phyloP scores from a whole-genome alignment of 2,329 filamentous ascomycete genomes.

The Myriosclerotinia curreyana region DNA sequence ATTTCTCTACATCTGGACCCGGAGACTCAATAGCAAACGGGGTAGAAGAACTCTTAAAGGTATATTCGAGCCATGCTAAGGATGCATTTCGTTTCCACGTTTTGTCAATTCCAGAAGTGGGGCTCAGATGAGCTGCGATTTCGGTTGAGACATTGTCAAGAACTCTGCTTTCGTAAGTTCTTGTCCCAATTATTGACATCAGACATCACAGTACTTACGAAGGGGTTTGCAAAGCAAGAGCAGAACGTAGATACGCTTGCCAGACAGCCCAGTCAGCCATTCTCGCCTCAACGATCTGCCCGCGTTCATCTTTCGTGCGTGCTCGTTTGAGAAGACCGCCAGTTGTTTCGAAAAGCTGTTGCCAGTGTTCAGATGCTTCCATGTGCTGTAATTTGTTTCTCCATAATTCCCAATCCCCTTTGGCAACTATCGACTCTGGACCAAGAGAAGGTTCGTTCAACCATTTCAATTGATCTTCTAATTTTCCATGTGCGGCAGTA shows the following conservation, averaged over 20 bases:
- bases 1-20: slow-evolving; percentile 9
- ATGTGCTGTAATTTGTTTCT: slow-evolving; percentile 35
- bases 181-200: neutral
- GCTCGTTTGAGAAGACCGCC: slow-evolving; percentile 34
- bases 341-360: slow-evolving; percentile 34
- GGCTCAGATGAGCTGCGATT: slow-evolving; percentile 37
- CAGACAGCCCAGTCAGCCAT: slow-evolving; percentile 40
- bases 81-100: slow-evolving; percentile 40
- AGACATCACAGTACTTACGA: slow-evolving; percentile 30
- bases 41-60: slow-evolving; percentile 26
- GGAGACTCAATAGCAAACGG: slow-evolving; percentile 19
- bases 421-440: slow-evolving; percentile 38
- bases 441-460: slow-evolving; percentile 36
- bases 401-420: slow-evolving; percentile 40
- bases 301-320: slow-evolving; percentile 34
- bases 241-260: slow-evolving; percentile 36
- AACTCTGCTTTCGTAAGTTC: slow-evolving; percentile 9
- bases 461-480: slow-evolving; percentile 34
- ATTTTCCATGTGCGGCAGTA: slow-evolving; percentile 30
- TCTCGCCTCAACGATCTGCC: slow-evolving; percentile 34
- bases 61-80: slow-evolving; percentile 34
- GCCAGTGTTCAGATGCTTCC: slow-evolving; percentile 32
- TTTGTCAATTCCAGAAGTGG: slow-evolving; percentile 37
- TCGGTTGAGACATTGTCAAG: slow-evolving; percentile 29
- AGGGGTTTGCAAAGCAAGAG: slow-evolving; percentile 28